phyloP scores from a whole-genome alignment of 805 yeast species.

The Yarrowia sp. region DNA sequence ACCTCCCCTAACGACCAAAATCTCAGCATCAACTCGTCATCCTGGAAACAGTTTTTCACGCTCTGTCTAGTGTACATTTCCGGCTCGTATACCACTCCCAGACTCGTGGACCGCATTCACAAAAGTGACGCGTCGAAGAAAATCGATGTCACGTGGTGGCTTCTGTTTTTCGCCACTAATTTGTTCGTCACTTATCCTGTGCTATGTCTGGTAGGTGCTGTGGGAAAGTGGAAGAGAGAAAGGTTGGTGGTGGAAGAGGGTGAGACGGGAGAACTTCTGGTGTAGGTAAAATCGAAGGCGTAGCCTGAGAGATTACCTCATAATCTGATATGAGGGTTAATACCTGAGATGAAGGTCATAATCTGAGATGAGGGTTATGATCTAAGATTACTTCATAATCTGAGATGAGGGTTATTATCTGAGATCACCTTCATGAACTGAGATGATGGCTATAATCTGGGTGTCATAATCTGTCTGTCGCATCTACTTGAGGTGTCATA shows the following conservation, averaged over 20 bases:
- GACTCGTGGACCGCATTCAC: background rate
- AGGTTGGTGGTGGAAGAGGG: background rate
- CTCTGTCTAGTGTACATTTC: background rate
- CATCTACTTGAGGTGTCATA: too few species aligned
- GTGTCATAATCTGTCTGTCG: too few species aligned
- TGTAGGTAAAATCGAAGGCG: background rate
- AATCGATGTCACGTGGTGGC: conserved; percentile 3
- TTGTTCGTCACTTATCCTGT: background rate
- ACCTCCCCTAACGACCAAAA: too few species aligned
- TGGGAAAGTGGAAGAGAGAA: background rate
- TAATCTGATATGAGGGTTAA: too few species aligned
- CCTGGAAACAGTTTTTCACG: background rate
- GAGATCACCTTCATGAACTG: too few species aligned
- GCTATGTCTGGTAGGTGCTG: background rate
- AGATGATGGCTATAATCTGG: too few species aligned
- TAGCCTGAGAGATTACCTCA: background rate
- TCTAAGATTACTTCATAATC: too few species aligned
- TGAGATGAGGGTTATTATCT: too few species aligned
- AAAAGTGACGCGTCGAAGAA: background rate
- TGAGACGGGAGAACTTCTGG: background rate
- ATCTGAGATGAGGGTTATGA: too few species aligned
- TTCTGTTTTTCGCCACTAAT: background rate
- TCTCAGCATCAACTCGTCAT: background rate
- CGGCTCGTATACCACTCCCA: background rate
- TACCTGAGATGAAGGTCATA: too few species aligned